These are phyloP conservation scores for Saturnispora diversa DNA, from an alignment of 805 yeast genomes.

Conservation along the genomic window DNA sequence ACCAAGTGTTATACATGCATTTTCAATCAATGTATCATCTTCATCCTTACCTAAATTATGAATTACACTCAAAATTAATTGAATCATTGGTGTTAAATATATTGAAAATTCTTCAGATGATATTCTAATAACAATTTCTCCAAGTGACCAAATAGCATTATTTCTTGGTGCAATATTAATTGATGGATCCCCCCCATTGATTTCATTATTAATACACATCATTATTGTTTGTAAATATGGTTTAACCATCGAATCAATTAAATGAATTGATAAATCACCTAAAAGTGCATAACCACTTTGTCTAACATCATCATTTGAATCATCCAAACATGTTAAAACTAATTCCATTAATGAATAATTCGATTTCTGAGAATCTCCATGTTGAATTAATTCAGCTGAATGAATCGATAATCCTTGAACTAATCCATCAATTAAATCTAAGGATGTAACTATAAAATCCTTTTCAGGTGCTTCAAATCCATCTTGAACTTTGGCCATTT, in stretches of 20 bases:
- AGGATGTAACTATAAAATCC: conserved; percentile 80
- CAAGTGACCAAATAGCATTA: conserved; percentile 91
- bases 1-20: conserved; percentile 85
- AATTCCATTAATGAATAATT: conserved; percentile 44
- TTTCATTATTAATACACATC: conserved; percentile 61
- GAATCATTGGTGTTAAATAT: conserved; percentile 46
- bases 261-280: conserved; percentile 77
- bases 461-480: conserved; percentile 71
- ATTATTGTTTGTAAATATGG: conserved; percentile 47
- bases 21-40: conserved; percentile 65
- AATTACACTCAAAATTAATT: conserved; percentile 52
- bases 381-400: conserved; percentile 44
- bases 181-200: conserved; percentile 45
- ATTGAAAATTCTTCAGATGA: conserved; percentile 39
- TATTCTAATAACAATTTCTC: conserved; percentile 69
- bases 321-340: conserved; percentile 62
- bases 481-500: conserved; percentile 57
- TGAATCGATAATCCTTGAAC: conserved; percentile 78
- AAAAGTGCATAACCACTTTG: conserved; percentile 84
- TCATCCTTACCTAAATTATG: conserved; percentile 38
- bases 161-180: conserved; percentile 59
- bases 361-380: conserved; percentile 17
- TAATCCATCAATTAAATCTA: conserved; percentile 87
- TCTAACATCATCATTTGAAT: conserved; percentile 77
- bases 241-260: conserved; percentile 37